Evolutionary conservation across 106 monocot species (phyloP), one percentile per base, ranked within the genome.

Genomic region (Alisma plantagoaquatica): DNA sequence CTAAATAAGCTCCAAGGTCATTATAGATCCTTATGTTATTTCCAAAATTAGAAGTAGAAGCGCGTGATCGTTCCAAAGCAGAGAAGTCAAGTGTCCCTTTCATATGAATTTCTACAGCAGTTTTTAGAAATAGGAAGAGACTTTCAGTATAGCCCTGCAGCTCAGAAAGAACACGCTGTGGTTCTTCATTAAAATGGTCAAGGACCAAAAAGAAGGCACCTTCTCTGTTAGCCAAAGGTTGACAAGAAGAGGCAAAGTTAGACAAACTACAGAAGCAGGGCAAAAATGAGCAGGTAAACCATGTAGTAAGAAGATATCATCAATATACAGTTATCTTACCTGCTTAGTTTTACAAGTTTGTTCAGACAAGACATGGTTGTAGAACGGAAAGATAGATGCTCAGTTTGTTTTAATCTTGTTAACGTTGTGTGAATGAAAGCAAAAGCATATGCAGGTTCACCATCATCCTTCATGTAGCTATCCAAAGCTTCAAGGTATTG

Each of bases 101-200:
- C 57, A 81, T 65, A 62, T 96, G 75, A 31, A 81, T 72, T 49
- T 89, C 84, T 47, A 98, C 53, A 29, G 65, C 69, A 49, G 89
- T 77, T 70, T 98, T 98, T 61, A 98, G 56, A 64, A 89, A 85
- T 46, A 98, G 81, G 62, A 98, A 98, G 53, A 98, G 89, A 66
- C 96, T 90, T 17, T 77, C n/a, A 22, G 76, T 84, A 61, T 82
- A 59, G 64, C 76, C 65, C 60, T 69, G 84, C 65, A 98, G 85
- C 29, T 71, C 38, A 43, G 73, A 74, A 2, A 98, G 45, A 46
- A 90, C 82, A 59, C 79, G 49, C 54, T 76, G 66, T 32, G 57
- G 73, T 60, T 85, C 84, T 51, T 51, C 59, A 43, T 25, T 69
- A 31, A 98, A 81, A 64, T 85, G 81, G 57, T 90, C 89, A 60